Evolutionary conservation across 352 stramenopile species (phyloP), one percentile per base, ranked within the genome.

Genomic region (Pythium folliculosum): DNA sequence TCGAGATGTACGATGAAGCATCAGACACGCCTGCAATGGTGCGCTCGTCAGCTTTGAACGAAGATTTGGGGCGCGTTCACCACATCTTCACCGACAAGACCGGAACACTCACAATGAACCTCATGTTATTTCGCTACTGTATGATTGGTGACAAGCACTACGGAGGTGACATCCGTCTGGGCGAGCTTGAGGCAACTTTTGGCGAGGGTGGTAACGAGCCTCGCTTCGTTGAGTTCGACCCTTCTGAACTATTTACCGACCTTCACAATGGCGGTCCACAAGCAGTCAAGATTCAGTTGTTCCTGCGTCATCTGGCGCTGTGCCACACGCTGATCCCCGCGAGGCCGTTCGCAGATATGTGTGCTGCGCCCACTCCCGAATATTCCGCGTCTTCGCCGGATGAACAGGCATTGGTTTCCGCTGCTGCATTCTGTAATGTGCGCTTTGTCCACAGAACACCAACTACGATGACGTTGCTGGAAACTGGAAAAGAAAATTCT

Each of bases 61-160:
- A 98, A 82, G 92, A 98, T 60, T 77, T 98, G 2, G 94, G 94
- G 2, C 90, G 96, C 25, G 85, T 98, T 6, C 83, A 90, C 45
- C 89, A 96, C 63, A 78, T 98, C 8, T 98, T 98, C 60, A 98
- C 82, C 5, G 95, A 98, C 76, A 98, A 98, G 75, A 98, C 95
- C 9, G 96, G 96, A 19, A 99, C 96, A 27, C 73, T 99, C 25
- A 99, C 96, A 21, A 91, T 94, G 75, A 99, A 99, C 61, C 78
- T 97, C 16, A 99, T 99, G 96, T 74, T 97, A 22, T 99, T 99
- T 72, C 97, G 98, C 44, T 93, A 94, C 53, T 99, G 92, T 64
- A 97, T 94, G 74, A 93, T 99, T 35, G 90, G 91, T 59, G 90
- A 85, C 37, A 92, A 94, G 58, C 77, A 96, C 47, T 99, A 98